Conservation (phyloP, 2,329 filamentous ascomycete genomes). For the Monosporascus sp. region DNA sequence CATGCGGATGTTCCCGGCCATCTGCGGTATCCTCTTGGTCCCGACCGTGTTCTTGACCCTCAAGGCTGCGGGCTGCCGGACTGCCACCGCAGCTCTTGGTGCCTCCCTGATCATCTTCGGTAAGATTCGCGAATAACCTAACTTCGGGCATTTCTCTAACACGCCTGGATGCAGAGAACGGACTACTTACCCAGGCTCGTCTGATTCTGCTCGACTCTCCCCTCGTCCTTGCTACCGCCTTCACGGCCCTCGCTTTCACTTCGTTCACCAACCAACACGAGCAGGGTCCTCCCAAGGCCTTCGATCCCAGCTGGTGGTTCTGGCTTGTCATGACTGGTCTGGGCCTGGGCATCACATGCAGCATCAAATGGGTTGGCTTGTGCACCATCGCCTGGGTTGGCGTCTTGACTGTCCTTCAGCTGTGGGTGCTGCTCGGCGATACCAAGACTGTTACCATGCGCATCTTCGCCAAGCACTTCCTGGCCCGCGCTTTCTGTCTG, state of each 20-base stretch:
- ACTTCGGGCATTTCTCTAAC: background rate
- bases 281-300: constrained; percentile 81
- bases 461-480: constrained; percentile 88
- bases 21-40: constrained; percentile 82
- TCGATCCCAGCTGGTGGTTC: constrained; percentile 93
- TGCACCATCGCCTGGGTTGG: constrained; percentile 99
- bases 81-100: constrained; percentile 77
- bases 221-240: constrained; percentile 85
- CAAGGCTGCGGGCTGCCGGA: constrained; percentile 85
- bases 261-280: constrained; percentile 98
- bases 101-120: constrained; percentile 87
- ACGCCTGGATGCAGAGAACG: constrained; percentile 67
- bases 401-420: constrained; percentile 79
- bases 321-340: constrained; percentile 87
- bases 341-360: constrained; percentile 81
- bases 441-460: constrained; percentile 78
- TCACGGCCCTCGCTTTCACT: constrained; percentile 84
- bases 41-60: constrained; percentile 93
- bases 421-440: constrained; percentile 94
- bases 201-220: constrained; percentile 95
- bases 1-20: constrained; percentile 89
- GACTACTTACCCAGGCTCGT: constrained; percentile 88
- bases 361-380: constrained; percentile 97
- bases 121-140: constrained; percentile 39
- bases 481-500: constrained; percentile 84